These are phyloP conservation scores for Colletotrichum tropicale DNA, from an alignment of 2,329 filamentous ascomycete species.

Conservation along the genomic window DNA sequence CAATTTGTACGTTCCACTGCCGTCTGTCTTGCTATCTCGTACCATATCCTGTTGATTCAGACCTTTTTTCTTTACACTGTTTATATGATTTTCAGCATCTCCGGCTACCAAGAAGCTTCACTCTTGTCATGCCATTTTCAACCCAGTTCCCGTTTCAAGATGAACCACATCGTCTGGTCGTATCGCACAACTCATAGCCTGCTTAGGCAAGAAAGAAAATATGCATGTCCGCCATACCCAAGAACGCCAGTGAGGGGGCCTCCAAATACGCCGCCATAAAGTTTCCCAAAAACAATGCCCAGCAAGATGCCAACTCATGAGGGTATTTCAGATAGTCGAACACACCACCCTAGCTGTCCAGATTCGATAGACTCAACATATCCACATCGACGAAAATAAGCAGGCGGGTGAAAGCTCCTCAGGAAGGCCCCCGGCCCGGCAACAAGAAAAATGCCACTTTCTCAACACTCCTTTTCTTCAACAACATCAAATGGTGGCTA, in stretches of 20 bases:
- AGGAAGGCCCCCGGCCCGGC: background rate
- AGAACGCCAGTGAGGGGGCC: background rate
- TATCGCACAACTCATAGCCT: background rate
- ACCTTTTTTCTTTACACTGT: background rate
- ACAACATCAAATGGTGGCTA: no score
- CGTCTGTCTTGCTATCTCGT: background rate
- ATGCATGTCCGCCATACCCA: background rate
- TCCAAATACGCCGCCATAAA: constrained; percentile 5
- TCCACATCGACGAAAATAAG: background rate
- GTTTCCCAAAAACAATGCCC: constrained; percentile 6
- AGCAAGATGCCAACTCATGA: constrained; percentile 17
- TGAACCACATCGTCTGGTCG: background rate
- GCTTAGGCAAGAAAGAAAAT: background rate
- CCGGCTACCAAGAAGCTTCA: background rate
- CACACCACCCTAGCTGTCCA: background rate
- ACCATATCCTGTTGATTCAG: background rate
- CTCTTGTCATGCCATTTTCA: background rate
- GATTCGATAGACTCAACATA: background rate
- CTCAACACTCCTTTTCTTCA: background rate
- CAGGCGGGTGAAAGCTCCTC: background rate
- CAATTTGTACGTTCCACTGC: background rate
- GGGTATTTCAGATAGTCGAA: constrained; percentile 20
- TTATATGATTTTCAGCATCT: background rate
- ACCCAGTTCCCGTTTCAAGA: background rate
- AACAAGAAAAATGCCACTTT: background rate